These are phyloP conservation scores for Lentinula sp. DNA, from an alignment of 768 basidiomycete genomes.

Conservation along the genomic window DNA sequence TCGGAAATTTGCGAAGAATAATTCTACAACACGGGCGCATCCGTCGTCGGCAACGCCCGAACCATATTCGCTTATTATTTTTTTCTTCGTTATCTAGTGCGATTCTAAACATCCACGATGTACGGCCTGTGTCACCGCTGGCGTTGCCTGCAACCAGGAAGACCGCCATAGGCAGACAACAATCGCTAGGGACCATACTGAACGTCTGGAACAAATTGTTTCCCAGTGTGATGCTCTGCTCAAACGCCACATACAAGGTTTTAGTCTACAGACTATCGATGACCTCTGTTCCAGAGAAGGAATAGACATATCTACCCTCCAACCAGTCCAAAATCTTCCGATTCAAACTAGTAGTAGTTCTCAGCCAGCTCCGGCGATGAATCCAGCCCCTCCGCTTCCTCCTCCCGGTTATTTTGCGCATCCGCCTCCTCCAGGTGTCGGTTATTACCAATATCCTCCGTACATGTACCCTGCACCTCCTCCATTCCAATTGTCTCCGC, in stretches of 20 bases:
- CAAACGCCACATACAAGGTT: constrained; percentile 65
- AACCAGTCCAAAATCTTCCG: constrained; percentile 15
- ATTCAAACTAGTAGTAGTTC: constrained; percentile 25
- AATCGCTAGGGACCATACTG: constrained; percentile 79
- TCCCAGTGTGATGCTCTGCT: constrained; percentile 74
- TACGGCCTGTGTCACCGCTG: constrained; percentile 77
- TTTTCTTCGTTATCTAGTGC: constrained; percentile 45
- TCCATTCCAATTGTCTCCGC: constrained; percentile 5
- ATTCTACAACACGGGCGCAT: constrained; percentile 2
- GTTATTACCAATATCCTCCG: constrained; percentile 22
- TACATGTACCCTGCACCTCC: constrained; percentile 19
- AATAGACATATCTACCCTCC: constrained; percentile 40
- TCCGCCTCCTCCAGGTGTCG: constrained; percentile 29
- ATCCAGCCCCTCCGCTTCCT: constrained; percentile 31
- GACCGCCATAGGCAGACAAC: constrained; percentile 85
- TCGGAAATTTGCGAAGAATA: constrained; percentile 5
- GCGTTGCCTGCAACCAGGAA: constrained; percentile 79
- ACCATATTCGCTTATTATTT: constrained; percentile 6
- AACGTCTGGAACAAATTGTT: constrained; percentile 76
- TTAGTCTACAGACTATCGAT: constrained; percentile 61
- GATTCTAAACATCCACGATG: constrained; percentile 88
- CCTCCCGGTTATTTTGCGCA: constrained; percentile 36
- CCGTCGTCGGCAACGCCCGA: constrained; percentile 5
- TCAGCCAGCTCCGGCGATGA: constrained; percentile 24
- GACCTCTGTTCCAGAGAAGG: constrained; percentile 61